These are phyloP conservation scores for Hura crepitans DNA, from an alignment of 441 rosid genomes.

Conservation along the genomic window DNA sequence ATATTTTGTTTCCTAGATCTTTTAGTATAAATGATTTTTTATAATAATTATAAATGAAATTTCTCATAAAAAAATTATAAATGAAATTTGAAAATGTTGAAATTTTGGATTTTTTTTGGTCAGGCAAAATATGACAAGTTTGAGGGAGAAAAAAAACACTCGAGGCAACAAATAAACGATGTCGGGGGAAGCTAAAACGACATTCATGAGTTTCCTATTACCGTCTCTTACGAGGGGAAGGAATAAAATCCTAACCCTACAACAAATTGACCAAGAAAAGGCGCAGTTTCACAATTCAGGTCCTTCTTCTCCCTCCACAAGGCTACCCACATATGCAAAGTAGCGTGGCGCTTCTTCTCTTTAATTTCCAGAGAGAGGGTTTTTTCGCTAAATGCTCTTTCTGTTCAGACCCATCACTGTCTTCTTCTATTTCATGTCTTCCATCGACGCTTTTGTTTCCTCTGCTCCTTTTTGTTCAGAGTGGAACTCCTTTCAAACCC, in stretches of 20 bases:
- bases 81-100: too few species aligned
- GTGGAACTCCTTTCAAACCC: conserved; percentile 49
- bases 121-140: too few species aligned
- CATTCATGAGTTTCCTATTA: not conserved
- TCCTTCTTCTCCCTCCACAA: not conserved
- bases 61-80: too few species aligned
- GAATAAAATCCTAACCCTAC: not conserved
- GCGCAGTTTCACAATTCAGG: not conserved
- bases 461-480: conserved; percentile 30
- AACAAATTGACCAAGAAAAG: not conserved
- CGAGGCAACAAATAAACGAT: not conserved
- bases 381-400: conserved; percentile 51
- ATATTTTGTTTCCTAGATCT: too few species aligned
- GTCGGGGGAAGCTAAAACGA: not conserved
- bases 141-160: not conserved
- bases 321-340: conserved; percentile 36
- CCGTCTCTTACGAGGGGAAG: not conserved
- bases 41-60: too few species aligned
- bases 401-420: conserved; percentile 26
- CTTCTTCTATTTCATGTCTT: conserved; percentile 65
- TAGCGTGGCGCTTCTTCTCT: conserved; percentile 26
- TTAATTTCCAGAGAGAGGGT: conserved; percentile 41
- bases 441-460: conserved; percentile 39
- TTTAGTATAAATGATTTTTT: too few species aligned
- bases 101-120: too few species aligned